Conservation (phyloP, 1,284 basidiomycete genomes). For the Moniliophthora roreri region DNA sequence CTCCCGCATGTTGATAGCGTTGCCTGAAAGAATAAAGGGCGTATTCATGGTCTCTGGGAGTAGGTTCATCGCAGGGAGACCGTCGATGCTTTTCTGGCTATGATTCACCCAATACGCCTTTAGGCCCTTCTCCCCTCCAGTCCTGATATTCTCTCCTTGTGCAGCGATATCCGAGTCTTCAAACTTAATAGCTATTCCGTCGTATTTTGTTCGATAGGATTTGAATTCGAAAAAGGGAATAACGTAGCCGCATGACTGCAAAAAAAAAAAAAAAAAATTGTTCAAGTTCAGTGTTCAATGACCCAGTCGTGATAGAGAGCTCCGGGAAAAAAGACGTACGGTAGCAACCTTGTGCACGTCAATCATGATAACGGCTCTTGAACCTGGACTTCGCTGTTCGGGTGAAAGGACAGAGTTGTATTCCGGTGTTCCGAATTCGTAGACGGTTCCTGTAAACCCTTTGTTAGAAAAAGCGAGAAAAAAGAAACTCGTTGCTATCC, state of each 20-base stretch:
- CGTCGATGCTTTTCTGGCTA: not conserved
- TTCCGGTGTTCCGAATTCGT: conserved; percentile 54
- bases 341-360: conserved; percentile 53
- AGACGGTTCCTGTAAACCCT: conserved; percentile 30
- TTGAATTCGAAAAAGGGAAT: conserved; percentile 52
- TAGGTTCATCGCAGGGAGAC: not conserved
- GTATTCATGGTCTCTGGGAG: not conserved
- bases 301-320: no score
- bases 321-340: conserved; percentile 31
- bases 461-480: no score
- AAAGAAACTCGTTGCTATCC: no score
- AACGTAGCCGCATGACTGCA: conserved; percentile 55
- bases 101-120: not conserved
- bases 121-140: not conserved
- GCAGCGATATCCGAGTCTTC: no score
- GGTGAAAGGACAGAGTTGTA: conserved; percentile 44
- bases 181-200: not conserved
- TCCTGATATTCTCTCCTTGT: no score
- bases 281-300: not conserved
- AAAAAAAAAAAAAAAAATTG: not conserved
- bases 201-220: conserved; percentile 36
- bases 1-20: no score
- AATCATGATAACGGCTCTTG: conserved; percentile 50
- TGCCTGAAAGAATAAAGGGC: no score
- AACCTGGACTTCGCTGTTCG: conserved; percentile 46